Evolutionary conservation across 2,329 filamentous ascomycete genomes (phyloP), one percentile per base, ranked within the genome.

Genomic region (Epichloe coenophiala): DNA sequence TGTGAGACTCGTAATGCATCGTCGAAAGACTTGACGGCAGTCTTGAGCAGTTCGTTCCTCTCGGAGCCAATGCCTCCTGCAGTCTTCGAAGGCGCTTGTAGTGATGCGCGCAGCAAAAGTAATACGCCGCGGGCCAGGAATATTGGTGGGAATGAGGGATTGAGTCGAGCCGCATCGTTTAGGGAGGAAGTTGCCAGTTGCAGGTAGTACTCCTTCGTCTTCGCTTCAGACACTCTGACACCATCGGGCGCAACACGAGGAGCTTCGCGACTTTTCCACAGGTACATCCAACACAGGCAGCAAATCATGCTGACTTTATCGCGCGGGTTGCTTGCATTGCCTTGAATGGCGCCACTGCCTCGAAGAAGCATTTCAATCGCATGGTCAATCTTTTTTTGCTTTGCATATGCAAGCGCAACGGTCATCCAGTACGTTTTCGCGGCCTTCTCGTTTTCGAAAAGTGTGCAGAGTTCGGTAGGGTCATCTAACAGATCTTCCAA

Each of bases 341-440:
- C 76, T 60, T 88, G 81, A 59, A 81, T 76, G 55, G 86, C 87
- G 54, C 78, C 76, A 58, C 88, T 74, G 46, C 87, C 88, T 60
- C 87, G 85, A 47, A 83, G 80, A 58, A 84, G 71, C 72, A 84
- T 83, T 65, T 84, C 81, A 59, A 84, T 84, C 52, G 81, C 80
- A 70, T 93, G 86, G 63, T 96, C 90, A 55, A 93, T 80, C 70
- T 95, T 95, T 63, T 84, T 84, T 83, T 95, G 88, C 71, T 97
- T 98, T 40, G 93, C 91, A 63, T 98, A 98, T 45, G 91, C 91
- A 53, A 97, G 76, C 41, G 94, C 87, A 57, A 97, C 93, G n/a
- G 88, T 91, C 75, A 98, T 91, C 94, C 94, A 98, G 59, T 94
- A 94, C 48, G 84, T 88, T 61, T 91, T 89, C 38, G 88, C 85